Evolutionary conservation across 441 rosid genomes (phyloP).

Genomic region (Raphanus hybrid): DNA sequence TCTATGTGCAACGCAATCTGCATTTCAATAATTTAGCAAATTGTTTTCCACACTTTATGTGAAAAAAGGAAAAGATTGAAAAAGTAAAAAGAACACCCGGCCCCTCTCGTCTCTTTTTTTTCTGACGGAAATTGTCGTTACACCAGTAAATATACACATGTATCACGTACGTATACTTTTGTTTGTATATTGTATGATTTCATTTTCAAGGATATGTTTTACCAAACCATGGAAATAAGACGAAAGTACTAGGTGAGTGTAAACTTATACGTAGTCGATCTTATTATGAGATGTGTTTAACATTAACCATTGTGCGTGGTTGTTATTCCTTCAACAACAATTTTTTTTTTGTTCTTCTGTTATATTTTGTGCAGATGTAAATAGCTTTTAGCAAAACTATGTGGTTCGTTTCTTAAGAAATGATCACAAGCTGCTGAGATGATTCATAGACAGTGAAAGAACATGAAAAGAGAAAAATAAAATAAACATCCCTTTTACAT

Average conservation of each 20-base stretch:
- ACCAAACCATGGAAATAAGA: not conserved
- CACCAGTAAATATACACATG: conserved; percentile 12
- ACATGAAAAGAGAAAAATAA: conserved; percentile 44
- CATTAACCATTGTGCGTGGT: not conserved
- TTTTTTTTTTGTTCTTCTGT: not conserved
- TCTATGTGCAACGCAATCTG: conserved; percentile 30
- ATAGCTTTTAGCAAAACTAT: conserved; percentile 19
- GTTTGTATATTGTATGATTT: conserved; percentile 23
- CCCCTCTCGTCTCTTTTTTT: not conserved
- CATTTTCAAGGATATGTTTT: not conserved
- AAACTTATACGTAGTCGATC: conserved; percentile 13
- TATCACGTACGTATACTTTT: conserved; percentile 10
- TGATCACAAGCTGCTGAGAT: conserved; percentile 58
- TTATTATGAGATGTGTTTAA: not conserved
- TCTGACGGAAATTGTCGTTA: conserved; percentile 30
- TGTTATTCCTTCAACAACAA: not conserved
- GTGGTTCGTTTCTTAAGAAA: conserved; percentile 43
- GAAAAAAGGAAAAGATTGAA: conserved; percentile 5
- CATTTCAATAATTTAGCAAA: conserved; percentile 17
- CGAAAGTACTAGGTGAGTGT: conserved; percentile 19
- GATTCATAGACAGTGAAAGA: conserved; percentile 33
- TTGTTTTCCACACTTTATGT: conserved; percentile 8
- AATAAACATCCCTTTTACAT: conserved; percentile 18
- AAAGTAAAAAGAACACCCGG: not conserved
- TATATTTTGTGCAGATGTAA: not conserved